A percentile compares a stretch with the other conserved stretches of the same genome.
Conservation (phyloP, 345 rosid genomes). For the Noccaea bulbosa region DNA sequence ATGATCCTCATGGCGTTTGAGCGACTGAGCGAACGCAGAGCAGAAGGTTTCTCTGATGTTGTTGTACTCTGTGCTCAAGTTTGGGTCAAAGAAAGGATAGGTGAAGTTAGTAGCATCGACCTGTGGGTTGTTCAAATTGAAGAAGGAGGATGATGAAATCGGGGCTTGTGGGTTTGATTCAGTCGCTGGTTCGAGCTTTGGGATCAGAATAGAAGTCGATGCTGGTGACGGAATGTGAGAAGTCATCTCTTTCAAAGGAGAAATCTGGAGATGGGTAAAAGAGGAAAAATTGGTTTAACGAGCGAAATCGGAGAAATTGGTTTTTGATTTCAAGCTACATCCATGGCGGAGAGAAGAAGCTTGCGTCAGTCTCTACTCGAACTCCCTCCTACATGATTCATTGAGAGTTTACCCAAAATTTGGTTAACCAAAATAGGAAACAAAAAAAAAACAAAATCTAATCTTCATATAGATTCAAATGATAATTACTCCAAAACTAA, state of each 20-base stretch:
- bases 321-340: conserved; percentile 8
- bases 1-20: conserved; percentile 46
- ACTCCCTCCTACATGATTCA: background rate
- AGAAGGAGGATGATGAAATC: background rate
- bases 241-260: conserved; percentile 4
- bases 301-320: background rate
- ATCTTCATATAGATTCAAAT: background rate
- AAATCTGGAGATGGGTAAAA: background rate
- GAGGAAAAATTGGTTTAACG: background rate
- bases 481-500: background rate
- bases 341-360: background rate
- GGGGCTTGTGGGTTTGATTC: conserved; percentile 10
- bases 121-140: background rate
- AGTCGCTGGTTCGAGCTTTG: conserved; percentile 6
- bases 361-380: background rate
- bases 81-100: conserved; percentile 29
- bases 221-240: background rate
- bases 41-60: conserved; percentile 63
- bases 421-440: background rate
- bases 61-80: conserved; percentile 55
- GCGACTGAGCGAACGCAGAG: conserved; percentile 57
- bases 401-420: background rate
- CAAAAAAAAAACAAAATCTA: background rate
- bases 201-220: background rate
- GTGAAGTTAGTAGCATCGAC: background rate